Percentiles rank a stretch among this genome's conserved stretches.
Evolutionary conservation across 2,329 filamentous ascomycete genomes (phyloP).

Genomic region (Calonectria honghensis): DNA sequence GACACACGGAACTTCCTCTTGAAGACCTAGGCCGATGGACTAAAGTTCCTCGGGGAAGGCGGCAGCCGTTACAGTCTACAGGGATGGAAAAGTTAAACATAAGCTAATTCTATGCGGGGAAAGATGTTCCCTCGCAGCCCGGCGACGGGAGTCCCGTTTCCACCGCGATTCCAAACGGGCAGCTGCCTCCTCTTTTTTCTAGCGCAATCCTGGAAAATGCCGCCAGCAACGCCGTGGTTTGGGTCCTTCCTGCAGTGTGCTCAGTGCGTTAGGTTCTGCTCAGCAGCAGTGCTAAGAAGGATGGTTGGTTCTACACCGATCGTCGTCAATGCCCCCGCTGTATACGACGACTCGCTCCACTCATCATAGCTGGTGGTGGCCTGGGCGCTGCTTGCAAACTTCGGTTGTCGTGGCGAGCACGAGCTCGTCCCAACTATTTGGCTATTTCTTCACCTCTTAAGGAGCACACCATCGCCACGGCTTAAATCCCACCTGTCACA

Average conservation of each 20-base stretch:
- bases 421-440: neutral
- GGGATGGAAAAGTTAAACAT: slow-evolving; percentile 1
- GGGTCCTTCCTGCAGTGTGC: neutral
- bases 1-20: slow-evolving; percentile 12
- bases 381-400: neutral
- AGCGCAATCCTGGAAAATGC: neutral
- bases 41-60: slow-evolving; percentile 1
- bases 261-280: neutral
- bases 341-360: slow-evolving; percentile 9
- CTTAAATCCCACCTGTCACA: neutral
- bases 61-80: slow-evolving; percentile 1
- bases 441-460: neutral
- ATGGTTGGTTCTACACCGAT: neutral
- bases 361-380: neutral
- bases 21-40: neutral
- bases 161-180: neutral
- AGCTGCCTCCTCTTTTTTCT: neutral
- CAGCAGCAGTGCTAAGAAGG: too few species aligned
- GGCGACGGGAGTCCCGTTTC: neutral
- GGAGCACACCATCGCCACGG: neutral
- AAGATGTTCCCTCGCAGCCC: neutral
- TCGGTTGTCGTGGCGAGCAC: neutral
- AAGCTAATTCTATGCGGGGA: slow-evolving; percentile 19
- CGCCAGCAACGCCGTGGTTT: neutral
- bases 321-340: neutral